phyloP scores from a whole-genome alignment of 345 rosid species.

The Stellera chamaejasme region DNA sequence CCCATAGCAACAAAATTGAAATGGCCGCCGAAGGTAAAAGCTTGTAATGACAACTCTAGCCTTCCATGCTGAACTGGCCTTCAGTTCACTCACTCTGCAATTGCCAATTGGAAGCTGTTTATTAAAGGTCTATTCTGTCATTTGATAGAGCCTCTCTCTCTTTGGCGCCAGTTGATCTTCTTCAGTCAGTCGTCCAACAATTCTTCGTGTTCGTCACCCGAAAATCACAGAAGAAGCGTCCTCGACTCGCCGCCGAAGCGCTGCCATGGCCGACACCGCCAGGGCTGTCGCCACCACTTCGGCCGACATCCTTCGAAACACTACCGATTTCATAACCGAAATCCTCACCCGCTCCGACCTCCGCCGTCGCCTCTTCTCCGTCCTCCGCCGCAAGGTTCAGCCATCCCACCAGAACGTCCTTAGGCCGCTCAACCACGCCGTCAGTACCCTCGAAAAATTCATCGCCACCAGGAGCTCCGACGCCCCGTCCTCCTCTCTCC shows the following conservation, averaged over 20 bases:
- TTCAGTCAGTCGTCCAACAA: not conserved
- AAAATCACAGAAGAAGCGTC: not conserved
- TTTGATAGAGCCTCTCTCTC: conserved; percentile 3
- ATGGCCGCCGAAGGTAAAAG: conserved; percentile 10
- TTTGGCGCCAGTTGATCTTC: conserved; percentile 6
- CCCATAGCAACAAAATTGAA: not conserved
- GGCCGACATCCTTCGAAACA: conserved; percentile 33
- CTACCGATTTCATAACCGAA: conserved; percentile 29
- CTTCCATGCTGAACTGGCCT: not conserved
- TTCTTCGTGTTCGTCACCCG: not conserved
- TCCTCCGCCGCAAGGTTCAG: conserved; percentile 22
- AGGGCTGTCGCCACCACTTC: conserved; percentile 12
- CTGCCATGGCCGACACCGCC: conserved; percentile 8
- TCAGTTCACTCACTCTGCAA: not conserved
- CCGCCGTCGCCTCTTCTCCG: conserved; percentile 31
- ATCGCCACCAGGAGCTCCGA: conserved; percentile 21
- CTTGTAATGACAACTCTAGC: not conserved
- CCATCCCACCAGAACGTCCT: conserved; percentile 17
- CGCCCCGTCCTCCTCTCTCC: conserved; percentile 34
- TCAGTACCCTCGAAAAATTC: conserved; percentile 39
- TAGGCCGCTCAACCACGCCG: conserved; percentile 31
- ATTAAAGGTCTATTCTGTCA: conserved; percentile 1
- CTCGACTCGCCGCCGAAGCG: not conserved
- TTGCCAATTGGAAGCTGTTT: not conserved
- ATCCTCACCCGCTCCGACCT: conserved; percentile 32